These are phyloP conservation scores for Colletotrichum spaethianum DNA, from an alignment of 2,329 filamentous ascomycete genomes.

Conservation along the genomic window DNA sequence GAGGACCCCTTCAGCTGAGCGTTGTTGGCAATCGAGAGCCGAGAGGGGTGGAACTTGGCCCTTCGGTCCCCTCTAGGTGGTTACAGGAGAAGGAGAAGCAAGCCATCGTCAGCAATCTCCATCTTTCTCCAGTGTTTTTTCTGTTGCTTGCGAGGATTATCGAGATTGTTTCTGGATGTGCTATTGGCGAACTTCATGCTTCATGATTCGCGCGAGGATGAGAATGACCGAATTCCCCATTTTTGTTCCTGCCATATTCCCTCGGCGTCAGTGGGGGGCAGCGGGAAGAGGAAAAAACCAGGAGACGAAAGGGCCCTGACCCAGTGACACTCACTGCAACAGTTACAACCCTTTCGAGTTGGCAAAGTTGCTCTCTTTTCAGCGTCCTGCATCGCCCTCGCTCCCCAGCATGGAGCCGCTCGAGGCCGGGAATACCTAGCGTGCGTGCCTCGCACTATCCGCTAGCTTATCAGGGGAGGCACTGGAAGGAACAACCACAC, in stretches of 20 bases:
- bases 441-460: conserved; percentile 29
- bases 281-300: not conserved
- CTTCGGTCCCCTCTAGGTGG: conserved; percentile 9
- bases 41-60: not conserved
- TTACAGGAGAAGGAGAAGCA: conserved; percentile 26
- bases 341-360: not conserved
- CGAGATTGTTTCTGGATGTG: conserved; percentile 16
- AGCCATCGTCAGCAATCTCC: conserved; percentile 22
- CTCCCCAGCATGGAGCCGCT: not conserved
- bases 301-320: conserved; percentile 30
- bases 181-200: conserved; percentile 13
- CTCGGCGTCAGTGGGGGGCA: conserved; percentile 1
- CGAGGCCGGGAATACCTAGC: conserved; percentile 34
- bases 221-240: conserved; percentile 36
- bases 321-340: not conserved
- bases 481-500: conserved; percentile 20
- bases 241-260: conserved; percentile 34
- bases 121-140: conserved; percentile 36
- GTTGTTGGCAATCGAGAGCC: not conserved
- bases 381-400: not conserved
- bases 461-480: conserved; percentile 32
- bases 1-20: not conserved
- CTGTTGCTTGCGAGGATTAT: conserved; percentile 21
- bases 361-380: not conserved
- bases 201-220: conserved; percentile 37